Evolutionary conservation across 768 basidiomycete genomes (phyloP).

Genomic region (Macrocybe gigantea): DNA sequence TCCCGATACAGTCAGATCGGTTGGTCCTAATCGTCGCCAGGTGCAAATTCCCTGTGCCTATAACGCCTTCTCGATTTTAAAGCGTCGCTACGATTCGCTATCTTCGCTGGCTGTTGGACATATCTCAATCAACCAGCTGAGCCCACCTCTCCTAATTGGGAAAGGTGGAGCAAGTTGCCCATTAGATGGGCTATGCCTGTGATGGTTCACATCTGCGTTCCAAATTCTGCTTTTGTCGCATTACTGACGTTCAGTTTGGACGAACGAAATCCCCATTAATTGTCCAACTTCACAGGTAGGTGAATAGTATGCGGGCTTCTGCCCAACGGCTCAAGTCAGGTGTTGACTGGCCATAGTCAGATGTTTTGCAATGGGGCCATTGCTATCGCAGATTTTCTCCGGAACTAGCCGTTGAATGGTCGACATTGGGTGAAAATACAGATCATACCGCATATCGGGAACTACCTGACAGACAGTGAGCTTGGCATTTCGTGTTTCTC

Average conservation of each 20-base stretch:
- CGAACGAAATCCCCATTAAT: no score
- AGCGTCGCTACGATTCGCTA: slow-evolving; percentile 73
- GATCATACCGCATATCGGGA: slow-evolving; percentile 54
- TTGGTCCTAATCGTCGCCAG: no score
- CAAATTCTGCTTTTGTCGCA: no score
- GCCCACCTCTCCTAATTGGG: slow-evolving; percentile 43
- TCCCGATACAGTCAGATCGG: no score
- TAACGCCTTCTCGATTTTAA: no score
- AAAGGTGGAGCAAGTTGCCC: slow-evolving; percentile 58
- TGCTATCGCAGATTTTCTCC: slow-evolving; percentile 43
- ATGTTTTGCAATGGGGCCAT: slow-evolving; percentile 33
- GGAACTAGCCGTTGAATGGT: slow-evolving; percentile 58
- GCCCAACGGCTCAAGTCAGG: not conserved
- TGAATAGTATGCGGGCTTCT: slow-evolving; percentile 20
- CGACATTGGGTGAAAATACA: slow-evolving; percentile 44
- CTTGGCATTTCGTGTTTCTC: slow-evolving; percentile 8
- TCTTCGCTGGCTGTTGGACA: slow-evolving; percentile 58
- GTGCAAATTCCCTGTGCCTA: no score
- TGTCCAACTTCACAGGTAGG: slow-evolving; percentile 38
- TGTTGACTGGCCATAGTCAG: not conserved
- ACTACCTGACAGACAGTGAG: slow-evolving; percentile 46
- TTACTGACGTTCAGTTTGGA: no score
- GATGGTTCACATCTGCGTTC: slow-evolving; percentile 34
- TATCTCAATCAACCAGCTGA: slow-evolving; percentile 61
- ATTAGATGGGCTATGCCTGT: slow-evolving; percentile 61